phyloP scores from a whole-genome alignment of 352 stramenopile species.

The Phytopythium oedochilum region DNA sequence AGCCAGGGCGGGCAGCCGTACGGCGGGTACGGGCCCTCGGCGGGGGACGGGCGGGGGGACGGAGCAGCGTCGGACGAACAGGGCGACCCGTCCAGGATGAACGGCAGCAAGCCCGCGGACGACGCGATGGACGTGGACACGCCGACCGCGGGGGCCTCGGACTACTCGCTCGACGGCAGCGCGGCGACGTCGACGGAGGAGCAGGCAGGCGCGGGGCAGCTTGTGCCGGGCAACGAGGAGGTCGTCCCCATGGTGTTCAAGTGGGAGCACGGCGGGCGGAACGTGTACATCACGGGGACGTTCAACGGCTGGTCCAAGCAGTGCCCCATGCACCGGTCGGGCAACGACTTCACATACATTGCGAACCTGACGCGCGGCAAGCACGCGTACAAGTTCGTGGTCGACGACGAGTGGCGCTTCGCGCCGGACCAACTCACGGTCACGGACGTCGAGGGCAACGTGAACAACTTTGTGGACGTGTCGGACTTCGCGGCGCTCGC shows the following conservation, averaged over 20 bases:
- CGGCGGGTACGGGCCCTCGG: constrained; percentile 1
- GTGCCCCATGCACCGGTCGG: constrained; percentile 98
- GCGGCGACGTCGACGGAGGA: constrained; percentile 9
- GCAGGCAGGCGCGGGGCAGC: constrained; percentile 1
- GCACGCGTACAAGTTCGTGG: constrained; percentile 99
- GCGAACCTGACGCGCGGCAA: constrained; percentile 96
- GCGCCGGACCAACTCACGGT: constrained; percentile 94
- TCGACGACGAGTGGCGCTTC: constrained; percentile 99
- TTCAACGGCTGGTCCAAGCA: constrained; percentile 99
- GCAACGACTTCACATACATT: constrained; percentile 99
- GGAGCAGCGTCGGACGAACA: not conserved
- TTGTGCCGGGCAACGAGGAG: constrained; percentile 5
- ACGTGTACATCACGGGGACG: constrained; percentile 98
- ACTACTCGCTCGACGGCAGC: constrained; percentile 17
- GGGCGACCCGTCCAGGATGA: not conserved
- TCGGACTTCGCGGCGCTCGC: constrained; percentile 93
- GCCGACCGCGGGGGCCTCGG: constrained; percentile 23
- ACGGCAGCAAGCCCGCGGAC: constrained; percentile 7
- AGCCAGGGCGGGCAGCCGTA: constrained; percentile 19
- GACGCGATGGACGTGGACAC: constrained; percentile 74
- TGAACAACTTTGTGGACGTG: constrained; percentile 99
- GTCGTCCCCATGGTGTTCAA: constrained; percentile 95
- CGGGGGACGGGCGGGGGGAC: constrained; percentile 2
- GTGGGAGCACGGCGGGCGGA: constrained; percentile 96
- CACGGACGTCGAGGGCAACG: constrained; percentile 97